A percentile compares a stretch with the other conserved stretches of the same genome.
These are phyloP conservation scores for Metrosideros polymorpha DNA, from an alignment of 441 rosid species.

Conservation along the genomic window DNA sequence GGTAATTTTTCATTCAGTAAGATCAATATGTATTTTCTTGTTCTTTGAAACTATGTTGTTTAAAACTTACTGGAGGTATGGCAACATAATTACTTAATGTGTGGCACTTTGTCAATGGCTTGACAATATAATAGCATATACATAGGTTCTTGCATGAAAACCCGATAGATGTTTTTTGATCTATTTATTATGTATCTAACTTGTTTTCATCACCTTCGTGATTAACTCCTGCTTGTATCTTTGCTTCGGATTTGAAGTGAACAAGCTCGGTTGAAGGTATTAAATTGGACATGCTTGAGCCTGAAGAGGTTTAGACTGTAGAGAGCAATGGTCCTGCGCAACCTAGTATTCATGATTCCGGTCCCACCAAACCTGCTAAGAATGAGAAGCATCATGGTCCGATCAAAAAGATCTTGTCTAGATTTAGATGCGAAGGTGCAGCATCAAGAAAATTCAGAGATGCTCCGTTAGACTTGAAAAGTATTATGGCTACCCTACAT, in stretches of 20 bases:
- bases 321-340: neutral
- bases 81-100: neutral
- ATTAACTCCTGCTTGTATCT: neutral
- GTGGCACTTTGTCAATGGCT: neutral
- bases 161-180: neutral
- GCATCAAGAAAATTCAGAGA: neutral
- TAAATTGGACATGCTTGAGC: neutral
- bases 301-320: neutral
- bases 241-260: neutral
- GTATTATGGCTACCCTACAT: neutral
- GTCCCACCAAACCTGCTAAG: neutral
- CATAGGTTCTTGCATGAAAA: neutral
- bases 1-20: neutral
- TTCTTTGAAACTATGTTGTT: neutral
- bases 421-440: neutral
- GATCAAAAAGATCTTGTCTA: neutral
- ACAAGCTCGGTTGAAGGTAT: neutral
- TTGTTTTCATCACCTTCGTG: neutral
- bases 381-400: neutral
- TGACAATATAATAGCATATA: neutral
- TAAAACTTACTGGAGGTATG: neutral
- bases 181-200: neutral
- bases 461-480: neutral
- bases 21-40: neutral
- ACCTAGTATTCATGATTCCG: neutral